Percentiles rank a stretch among this genome's conserved stretches.
Evolutionary conservation across 441 rosid species (phyloP).

Genomic region (Gossypium gossypioides): DNA sequence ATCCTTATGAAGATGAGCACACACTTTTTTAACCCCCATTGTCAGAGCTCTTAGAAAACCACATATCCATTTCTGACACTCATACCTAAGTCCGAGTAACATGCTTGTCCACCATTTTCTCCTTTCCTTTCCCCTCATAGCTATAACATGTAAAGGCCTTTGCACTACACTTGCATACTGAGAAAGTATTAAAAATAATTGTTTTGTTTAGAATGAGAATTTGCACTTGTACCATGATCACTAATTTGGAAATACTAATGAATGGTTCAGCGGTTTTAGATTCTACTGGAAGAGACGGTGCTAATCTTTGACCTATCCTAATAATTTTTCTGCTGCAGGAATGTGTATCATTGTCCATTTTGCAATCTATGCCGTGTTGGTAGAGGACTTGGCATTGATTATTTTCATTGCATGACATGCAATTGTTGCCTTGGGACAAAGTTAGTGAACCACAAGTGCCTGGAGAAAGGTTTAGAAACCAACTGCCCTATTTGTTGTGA

Average conservation of each 20-base stretch:
- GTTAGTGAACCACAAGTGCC: constrained; percentile 56
- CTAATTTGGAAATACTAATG: background rate
- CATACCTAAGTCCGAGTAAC: too few species aligned
- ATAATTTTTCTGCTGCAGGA: constrained; percentile 23
- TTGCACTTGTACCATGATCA: background rate
- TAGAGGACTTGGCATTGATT: constrained; percentile 56
- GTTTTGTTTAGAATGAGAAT: background rate
- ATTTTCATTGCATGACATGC: constrained; percentile 71
- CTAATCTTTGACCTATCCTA: background rate
- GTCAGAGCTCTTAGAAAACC: background rate
- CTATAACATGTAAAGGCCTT: background rate
- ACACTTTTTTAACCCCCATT: background rate
- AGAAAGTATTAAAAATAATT: background rate
- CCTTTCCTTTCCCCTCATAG: background rate
- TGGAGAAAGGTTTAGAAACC: constrained; percentile 56
- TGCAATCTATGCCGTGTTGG: constrained; percentile 75
- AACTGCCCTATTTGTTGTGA: constrained; percentile 73
- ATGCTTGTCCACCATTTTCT: background rate
- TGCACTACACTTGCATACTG: background rate
- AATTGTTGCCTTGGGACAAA: constrained; percentile 60
- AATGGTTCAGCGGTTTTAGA: background rate
- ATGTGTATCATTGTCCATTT: constrained; percentile 62
- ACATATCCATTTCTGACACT: too few species aligned
- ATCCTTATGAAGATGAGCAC: background rate
- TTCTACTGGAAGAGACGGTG: background rate